Percentiles rank a stretch among this genome's conserved stretches.
These are phyloP conservation scores for Sesbania bispinosa DNA, from an alignment of 306 rosid species.

Conservation along the genomic window DNA sequence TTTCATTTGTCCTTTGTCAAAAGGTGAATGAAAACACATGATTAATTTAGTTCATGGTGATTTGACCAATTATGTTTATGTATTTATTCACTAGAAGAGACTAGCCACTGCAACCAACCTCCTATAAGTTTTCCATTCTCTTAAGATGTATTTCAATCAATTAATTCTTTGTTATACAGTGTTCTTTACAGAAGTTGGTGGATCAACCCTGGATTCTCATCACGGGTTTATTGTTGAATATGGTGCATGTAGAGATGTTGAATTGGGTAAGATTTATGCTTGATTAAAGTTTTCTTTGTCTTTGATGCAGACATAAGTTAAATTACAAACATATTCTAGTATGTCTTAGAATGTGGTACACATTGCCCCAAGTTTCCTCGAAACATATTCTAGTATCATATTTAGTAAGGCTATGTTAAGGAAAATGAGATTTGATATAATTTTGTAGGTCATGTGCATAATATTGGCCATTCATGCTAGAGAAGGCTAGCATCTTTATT, in stretches of 20 bases:
- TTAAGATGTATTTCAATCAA: not conserved
- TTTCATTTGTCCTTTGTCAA: constrained; percentile 67
- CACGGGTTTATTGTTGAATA: constrained; percentile 49
- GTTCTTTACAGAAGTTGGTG: constrained; percentile 44
- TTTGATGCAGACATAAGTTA: not conserved
- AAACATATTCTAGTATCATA: not conserved
- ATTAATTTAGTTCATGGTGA: not conserved
- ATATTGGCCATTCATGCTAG: constrained; percentile 5
- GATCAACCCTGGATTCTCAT: constrained; percentile 51
- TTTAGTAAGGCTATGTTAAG: not conserved
- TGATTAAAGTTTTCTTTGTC: constrained; percentile 8
- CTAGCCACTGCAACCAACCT: not conserved
- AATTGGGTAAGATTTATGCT: constrained; percentile 36
- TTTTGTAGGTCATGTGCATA: not conserved
- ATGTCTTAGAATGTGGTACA: not conserved
- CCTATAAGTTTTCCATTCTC: not conserved
- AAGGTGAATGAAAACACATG: constrained; percentile 39
- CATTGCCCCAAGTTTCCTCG: not conserved
- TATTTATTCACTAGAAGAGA: constrained; percentile 5
- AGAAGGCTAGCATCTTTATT: constrained; percentile 12
- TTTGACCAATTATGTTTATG: constrained; percentile 19
- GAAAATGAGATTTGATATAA: not conserved
- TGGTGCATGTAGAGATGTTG: constrained; percentile 44
- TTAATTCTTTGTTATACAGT: constrained; percentile 31
- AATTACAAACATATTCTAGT: not conserved